phyloP scores from a whole-genome alignment of 2,329 filamentous ascomycete genomes.

The Pestalotiopsis sp. region DNA sequence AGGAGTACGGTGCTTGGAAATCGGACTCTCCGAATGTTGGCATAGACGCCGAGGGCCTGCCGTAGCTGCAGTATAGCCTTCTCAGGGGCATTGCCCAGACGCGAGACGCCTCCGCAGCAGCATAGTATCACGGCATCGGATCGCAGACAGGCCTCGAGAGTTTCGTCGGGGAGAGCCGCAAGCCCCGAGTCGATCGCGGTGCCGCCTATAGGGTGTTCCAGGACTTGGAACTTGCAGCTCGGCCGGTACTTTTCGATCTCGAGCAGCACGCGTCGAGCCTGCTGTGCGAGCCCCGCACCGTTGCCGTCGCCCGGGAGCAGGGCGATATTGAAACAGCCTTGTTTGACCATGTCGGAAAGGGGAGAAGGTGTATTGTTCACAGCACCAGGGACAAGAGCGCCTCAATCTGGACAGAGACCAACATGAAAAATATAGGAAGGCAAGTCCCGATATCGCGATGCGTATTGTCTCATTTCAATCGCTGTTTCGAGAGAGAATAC shows the following conservation, averaged over 20 bases:
- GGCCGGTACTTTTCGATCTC: not conserved
- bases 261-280: not conserved
- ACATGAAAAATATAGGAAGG: not conserved
- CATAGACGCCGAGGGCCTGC: not conserved
- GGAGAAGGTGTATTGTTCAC: not conserved
- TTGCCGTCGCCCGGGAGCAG: not conserved
- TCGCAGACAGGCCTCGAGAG: not conserved
- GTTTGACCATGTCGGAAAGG: not conserved
- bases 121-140: not conserved
- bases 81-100: not conserved
- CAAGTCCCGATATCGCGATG: too few species aligned
- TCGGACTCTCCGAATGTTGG: not conserved
- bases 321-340: not conserved
- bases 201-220: not conserved
- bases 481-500: too few species aligned
- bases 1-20: not conserved
- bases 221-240: not conserved
- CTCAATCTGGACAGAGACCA: not conserved
- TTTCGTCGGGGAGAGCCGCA: not conserved
- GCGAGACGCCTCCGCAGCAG: not conserved
- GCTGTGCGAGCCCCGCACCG: not conserved
- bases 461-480: too few species aligned
- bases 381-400: not conserved
- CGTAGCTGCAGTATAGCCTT: not conserved
- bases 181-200: not conserved